A percentile compares a stretch with the other conserved stretches of the same genome.
phyloP scores from a whole-genome alignment of 139 green algal genomes.

The Axilococcus clingmanii region DNA sequence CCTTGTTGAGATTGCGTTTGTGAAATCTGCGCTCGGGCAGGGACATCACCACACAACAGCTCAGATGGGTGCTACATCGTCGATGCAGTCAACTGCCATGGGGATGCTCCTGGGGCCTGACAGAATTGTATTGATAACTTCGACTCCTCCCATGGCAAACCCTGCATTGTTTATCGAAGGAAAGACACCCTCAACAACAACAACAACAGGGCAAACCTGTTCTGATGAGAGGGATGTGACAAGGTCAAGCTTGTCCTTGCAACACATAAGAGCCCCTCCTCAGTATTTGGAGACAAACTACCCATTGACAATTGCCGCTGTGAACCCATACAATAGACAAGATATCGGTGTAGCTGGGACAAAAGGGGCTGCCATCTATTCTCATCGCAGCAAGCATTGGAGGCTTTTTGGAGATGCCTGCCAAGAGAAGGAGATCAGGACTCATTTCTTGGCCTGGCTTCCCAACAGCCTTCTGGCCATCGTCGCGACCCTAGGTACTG shows the following conservation, averaged over 20 bases:
- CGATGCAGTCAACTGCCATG: too few species aligned
- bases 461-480: slow-evolving; percentile 30
- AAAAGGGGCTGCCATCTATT: slow-evolving; percentile 67
- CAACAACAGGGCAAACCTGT: too few species aligned
- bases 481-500: slow-evolving; percentile 1
- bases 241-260: slow-evolving; percentile 22
- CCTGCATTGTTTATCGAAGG: too few species aligned
- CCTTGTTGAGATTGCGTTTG: too few species aligned
- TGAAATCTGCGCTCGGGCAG: too few species aligned
- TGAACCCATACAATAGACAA: slow-evolving; percentile 42
- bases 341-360: slow-evolving; percentile 80
- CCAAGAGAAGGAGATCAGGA: slow-evolving; percentile 57
- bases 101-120: slow-evolving; percentile 48
- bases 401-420: slow-evolving; percentile 79
- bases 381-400: slow-evolving; percentile 46
- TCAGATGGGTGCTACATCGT: too few species aligned
- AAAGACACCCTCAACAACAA: too few species aligned
- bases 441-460: slow-evolving; percentile 52
- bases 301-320: slow-evolving; percentile 36
- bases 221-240: too few species aligned
- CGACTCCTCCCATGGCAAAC: too few species aligned
- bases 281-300: slow-evolving; percentile 57
- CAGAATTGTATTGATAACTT: slow-evolving; percentile 70
- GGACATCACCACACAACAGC: too few species aligned
- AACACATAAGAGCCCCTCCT: slow-evolving; percentile 56